phyloP scores from a whole-genome alignment of 495 filamentous ascomycete species.

The Penicillium lagena region DNA sequence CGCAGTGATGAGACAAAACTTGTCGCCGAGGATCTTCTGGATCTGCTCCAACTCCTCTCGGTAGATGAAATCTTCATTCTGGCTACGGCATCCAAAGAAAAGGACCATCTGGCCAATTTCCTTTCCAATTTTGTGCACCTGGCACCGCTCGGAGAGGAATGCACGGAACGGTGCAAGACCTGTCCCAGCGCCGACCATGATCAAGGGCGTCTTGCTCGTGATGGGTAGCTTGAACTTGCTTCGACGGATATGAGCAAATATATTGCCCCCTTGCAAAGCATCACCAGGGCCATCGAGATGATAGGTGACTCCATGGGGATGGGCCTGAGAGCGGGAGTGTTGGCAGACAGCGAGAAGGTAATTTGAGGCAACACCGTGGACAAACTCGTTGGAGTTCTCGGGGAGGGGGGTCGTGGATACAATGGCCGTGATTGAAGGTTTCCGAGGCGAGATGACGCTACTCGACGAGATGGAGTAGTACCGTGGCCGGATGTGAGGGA shows the following conservation, averaged over 20 bases:
- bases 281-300: constrained; percentile 25
- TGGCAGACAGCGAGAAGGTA: constrained; percentile 37
- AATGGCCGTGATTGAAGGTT: constrained; percentile 37
- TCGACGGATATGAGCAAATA: constrained; percentile 37
- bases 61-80: constrained; percentile 39
- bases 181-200: constrained; percentile 44
- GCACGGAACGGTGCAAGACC: constrained; percentile 43
- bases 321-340: constrained; percentile 10
- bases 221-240: constrained; percentile 42
- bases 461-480: constrained; percentile 52
- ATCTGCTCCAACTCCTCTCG: constrained; percentile 27
- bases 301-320: constrained; percentile 27
- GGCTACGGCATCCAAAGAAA: constrained; percentile 40
- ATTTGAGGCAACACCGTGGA: constrained; percentile 42
- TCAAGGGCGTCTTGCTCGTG: constrained; percentile 21
- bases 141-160: constrained; percentile 38
- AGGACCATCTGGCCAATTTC: constrained; percentile 34
- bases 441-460: constrained; percentile 34
- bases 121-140: constrained; percentile 30
- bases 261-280: constrained; percentile 17
- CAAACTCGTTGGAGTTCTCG: constrained; percentile 15
- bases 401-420: constrained; percentile 24
- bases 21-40: constrained; percentile 14
- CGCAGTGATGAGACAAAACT: constrained; percentile 25
- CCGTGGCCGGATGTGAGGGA: constrained; percentile 37